These are phyloP conservation scores for Colletotrichum aenigma DNA, from an alignment of 2,329 filamentous ascomycete species.

Conservation along the genomic window DNA sequence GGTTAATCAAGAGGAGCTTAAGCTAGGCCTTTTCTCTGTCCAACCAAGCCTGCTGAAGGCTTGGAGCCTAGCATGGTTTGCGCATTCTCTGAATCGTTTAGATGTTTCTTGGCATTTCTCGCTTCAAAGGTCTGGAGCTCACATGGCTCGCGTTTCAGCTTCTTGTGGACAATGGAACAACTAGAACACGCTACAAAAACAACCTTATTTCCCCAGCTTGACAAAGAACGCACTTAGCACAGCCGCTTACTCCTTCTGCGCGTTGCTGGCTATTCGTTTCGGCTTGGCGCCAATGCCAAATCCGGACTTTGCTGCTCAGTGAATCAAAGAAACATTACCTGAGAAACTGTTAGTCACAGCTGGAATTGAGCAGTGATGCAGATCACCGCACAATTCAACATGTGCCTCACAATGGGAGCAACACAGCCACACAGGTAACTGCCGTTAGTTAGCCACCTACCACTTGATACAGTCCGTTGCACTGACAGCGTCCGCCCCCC, in stretches of 20 bases:
- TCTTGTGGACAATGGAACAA: background rate
- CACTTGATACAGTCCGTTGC: no score
- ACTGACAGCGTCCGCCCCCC: no score
- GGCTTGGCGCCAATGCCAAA: background rate
- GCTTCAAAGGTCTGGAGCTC: background rate
- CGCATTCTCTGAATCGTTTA: background rate
- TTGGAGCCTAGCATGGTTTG: background rate
- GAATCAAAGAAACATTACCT: background rate
- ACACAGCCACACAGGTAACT: background rate
- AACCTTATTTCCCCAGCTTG: background rate
- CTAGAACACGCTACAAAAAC: background rate
- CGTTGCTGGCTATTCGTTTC: background rate
- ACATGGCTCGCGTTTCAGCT: background rate
- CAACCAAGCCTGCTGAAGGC: background rate
- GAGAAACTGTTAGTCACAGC: background rate
- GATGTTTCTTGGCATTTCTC: background rate
- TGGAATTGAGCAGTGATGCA: background rate
- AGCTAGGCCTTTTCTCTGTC: background rate
- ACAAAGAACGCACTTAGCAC: background rate
- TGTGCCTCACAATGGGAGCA: background rate
- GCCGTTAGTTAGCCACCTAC: background rate
- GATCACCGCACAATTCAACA: background rate
- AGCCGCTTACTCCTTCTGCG: background rate
- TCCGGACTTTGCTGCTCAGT: fast-evolving
- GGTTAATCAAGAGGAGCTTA: background rate